These are phyloP conservation scores for Aureobasidium sp. DNA, from an alignment of 2,329 filamentous ascomycete genomes.

Conservation along the genomic window DNA sequence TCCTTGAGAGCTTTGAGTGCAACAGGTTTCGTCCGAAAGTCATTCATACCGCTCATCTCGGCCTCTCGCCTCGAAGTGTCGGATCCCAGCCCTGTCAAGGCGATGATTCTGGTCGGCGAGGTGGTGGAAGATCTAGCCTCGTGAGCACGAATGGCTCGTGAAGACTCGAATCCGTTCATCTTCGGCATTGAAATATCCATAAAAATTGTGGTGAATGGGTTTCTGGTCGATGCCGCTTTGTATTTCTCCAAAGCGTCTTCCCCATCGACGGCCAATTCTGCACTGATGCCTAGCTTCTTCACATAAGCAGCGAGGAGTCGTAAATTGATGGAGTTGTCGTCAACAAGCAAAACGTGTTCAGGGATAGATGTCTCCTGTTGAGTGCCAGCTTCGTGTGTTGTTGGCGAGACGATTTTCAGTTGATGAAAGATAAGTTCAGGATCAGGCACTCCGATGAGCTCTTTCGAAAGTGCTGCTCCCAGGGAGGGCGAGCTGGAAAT, in stretches of 20 bases:
- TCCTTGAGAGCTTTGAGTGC: slow-evolving; percentile 27
- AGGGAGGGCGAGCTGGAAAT: too few relatives aligned
- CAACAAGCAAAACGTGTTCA: not conserved
- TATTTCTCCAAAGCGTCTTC: not conserved
- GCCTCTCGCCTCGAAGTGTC: slow-evolving; percentile 22
- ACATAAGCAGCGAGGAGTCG: not conserved
- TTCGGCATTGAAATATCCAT: slow-evolving; percentile 17
- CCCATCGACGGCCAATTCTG: not conserved
- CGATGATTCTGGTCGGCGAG: slow-evolving; percentile 20
- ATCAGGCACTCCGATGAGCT: too few relatives aligned
- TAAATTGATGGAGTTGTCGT: slow-evolving; percentile 6
- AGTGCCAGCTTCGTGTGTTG: too few relatives aligned
- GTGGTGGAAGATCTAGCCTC: slow-evolving; percentile 19
- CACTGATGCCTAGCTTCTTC: not conserved
- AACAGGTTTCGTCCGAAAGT: slow-evolving; percentile 27
- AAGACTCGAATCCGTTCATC: slow-evolving; percentile 27
- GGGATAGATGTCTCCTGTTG: too few relatives aligned
- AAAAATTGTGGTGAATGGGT: slow-evolving; percentile 8
- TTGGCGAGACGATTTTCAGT: too few relatives aligned
- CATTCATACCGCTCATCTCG: slow-evolving; percentile 26
- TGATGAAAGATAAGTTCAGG: too few relatives aligned
- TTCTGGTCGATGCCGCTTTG: not conserved
- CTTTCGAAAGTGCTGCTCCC: too few relatives aligned
- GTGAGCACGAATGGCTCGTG: slow-evolving; percentile 26
- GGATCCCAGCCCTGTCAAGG: slow-evolving; percentile 22